Conservation (phyloP, 1,284 basidiomycete species). For the Cutaneotrichosporon sp. region DNA sequence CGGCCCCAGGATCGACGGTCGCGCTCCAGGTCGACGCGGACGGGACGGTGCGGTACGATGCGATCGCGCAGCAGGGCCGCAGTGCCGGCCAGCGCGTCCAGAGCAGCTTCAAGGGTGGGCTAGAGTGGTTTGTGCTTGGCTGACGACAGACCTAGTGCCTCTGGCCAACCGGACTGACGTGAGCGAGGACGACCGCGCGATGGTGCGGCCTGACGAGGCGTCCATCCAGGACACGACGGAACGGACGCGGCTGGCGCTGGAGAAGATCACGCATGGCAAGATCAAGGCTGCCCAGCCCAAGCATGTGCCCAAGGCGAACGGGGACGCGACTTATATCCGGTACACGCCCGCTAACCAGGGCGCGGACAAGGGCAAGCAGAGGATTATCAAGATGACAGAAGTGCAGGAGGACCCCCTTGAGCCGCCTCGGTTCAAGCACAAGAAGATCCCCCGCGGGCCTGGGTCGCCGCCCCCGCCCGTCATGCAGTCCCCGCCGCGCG, state of each 20-base stretch:
- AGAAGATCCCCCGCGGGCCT: constrained; percentile 93
- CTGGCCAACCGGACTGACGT: constrained; percentile 84
- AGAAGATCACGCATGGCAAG: constrained; percentile 88
- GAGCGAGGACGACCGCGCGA: constrained; percentile 62
- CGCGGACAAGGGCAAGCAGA: constrained; percentile 61
- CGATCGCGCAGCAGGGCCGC: constrained; percentile 92
- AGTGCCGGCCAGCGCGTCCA: constrained; percentile 79
- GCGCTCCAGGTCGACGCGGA: constrained; percentile 94
- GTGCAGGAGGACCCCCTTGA: constrained; percentile 96
- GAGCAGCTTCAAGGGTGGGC: constrained; percentile 76
- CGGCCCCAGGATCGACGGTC: constrained; percentile 82
- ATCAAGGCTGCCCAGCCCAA: constrained; percentile 91
- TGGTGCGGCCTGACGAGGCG: constrained; percentile 90
- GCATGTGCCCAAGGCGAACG: constrained; percentile 62
- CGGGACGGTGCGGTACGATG: constrained; percentile 94
- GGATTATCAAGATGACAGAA: constrained; percentile 98
- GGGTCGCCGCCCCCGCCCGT: constrained; percentile 97
- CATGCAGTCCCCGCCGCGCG: constrained; percentile 88
- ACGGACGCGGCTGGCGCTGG: constrained; percentile 81
- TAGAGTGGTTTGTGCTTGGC: neutral
- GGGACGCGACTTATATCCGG: constrained; percentile 79
- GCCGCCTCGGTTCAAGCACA: constrained; percentile 95
- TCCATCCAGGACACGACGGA: constrained; percentile 84
- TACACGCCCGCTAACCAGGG: constrained; percentile 74
- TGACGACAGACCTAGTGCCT: constrained; percentile 73